Evolutionary conservation across 139 green algal genomes (phyloP).

Genomic region (Micromonas commoda): DNA sequence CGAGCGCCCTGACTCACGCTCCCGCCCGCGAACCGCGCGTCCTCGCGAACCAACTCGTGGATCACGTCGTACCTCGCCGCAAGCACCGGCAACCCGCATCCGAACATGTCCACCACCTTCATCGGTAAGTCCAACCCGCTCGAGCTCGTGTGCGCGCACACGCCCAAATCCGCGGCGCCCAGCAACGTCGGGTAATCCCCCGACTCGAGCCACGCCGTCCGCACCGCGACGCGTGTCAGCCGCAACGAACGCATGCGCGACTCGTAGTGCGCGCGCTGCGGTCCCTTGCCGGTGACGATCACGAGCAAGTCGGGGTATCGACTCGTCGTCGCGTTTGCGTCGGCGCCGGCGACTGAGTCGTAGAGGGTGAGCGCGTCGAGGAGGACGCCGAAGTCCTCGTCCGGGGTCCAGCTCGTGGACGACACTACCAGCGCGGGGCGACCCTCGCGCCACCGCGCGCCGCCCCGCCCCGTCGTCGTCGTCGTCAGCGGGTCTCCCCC

Average conservation of each 20-base stretch:
- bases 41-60: conserved; percentile 61
- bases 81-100: conserved; percentile 79
- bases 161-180: conserved; percentile 78
- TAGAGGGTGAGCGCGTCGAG: conserved; percentile 58
- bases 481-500: no score
- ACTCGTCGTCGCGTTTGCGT: conserved; percentile 6
- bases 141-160: conserved; percentile 84
- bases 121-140: conserved; percentile 94
- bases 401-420: conserved; percentile 91
- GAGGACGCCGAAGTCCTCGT: conserved; percentile 94
- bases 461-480: no score
- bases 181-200: conserved; percentile 87
- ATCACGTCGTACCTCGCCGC: conserved; percentile 75
- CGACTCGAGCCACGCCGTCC: conserved; percentile 77
- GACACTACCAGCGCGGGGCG: conserved; percentile 80
- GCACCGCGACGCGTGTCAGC: conserved; percentile 70
- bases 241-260: conserved; percentile 42
- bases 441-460: conserved; percentile 35
- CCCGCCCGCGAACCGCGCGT: conserved; percentile 26
- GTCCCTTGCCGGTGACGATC: conserved; percentile 70
- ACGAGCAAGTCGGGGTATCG: conserved; percentile 27
- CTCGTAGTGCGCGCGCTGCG: conserved; percentile 65
- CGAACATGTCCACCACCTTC: conserved; percentile 99
- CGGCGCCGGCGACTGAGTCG: conserved; percentile 27
- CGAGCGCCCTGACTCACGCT: neutral